Conservation (phyloP, 345 rosid genomes). For the Aquilaria malaccensis region DNA sequence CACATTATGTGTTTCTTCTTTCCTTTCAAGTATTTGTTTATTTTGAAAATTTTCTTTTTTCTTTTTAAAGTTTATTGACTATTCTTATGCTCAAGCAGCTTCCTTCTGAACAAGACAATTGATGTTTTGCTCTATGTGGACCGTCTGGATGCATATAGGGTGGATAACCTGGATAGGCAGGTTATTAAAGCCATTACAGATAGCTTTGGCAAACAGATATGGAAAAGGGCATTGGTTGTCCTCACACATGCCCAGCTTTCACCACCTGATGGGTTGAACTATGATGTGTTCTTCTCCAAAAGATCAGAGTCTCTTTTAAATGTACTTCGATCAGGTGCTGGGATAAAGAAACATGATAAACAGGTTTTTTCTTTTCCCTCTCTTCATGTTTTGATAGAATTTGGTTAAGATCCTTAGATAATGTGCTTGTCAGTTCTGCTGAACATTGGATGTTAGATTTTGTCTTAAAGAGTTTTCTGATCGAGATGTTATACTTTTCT, state of each 20-base stretch:
- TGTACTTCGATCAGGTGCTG: slow-evolving; percentile 44
- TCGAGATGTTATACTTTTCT: no score
- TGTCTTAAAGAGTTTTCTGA: no score
- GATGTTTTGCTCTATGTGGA: slow-evolving; percentile 73
- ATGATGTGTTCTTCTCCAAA: slow-evolving; percentile 53
- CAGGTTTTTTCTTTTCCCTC: slow-evolving; percentile 22
- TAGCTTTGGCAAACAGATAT: slow-evolving; percentile 77
- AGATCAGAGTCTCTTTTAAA: slow-evolving; percentile 69
- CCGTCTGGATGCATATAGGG: slow-evolving; percentile 79
- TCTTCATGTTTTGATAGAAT: neutral
- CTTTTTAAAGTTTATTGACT: neutral
- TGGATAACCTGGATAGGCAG: slow-evolving; percentile 76
- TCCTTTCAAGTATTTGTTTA: neutral
- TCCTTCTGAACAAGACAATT: slow-evolving; percentile 64
- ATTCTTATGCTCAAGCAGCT: slow-evolving; percentile 31
- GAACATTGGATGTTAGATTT: no score
- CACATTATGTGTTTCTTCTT: neutral
- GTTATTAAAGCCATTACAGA: slow-evolving; percentile 63
- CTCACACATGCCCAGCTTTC: slow-evolving; percentile 88
- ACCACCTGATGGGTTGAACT: slow-evolving; percentile 69
- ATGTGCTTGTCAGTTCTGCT: no score
- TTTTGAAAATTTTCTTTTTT: neutral
- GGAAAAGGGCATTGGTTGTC: slow-evolving; percentile 71
- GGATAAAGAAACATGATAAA: slow-evolving; percentile 40
- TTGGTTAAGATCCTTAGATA: no score